A percentile compares a stretch with the other conserved stretches of the same genome.
Evolutionary conservation across 805 yeast species (phyloP).

Genomic region (Wickerhamiella musiphila): DNA sequence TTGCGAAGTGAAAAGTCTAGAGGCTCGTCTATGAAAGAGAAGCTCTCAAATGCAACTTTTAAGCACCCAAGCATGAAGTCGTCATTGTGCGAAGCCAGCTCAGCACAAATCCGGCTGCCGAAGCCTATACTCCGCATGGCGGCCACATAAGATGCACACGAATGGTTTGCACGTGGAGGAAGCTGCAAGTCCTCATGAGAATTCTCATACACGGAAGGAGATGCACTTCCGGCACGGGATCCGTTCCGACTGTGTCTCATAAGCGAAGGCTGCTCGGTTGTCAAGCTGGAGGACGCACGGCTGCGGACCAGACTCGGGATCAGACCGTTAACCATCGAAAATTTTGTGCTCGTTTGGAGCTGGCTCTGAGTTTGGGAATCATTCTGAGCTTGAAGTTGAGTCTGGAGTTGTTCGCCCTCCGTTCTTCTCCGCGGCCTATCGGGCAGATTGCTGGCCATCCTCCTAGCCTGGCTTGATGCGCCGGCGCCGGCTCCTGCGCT

Average conservation of each 20-base stretch:
- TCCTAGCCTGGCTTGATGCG: no score
- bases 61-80: background rate
- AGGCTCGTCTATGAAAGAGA: slow-evolving; percentile 38
- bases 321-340: background rate
- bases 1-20: slow-evolving; percentile 48
- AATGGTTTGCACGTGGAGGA: background rate
- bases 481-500: background rate
- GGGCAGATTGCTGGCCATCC: background rate
- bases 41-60: slow-evolving; percentile 17
- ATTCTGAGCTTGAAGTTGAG: no score
- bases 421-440: slow-evolving; percentile 1
- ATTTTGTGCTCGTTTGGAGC: background rate
- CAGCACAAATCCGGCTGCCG: slow-evolving; percentile 1
- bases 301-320: background rate
- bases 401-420: slow-evolving; percentile 1
- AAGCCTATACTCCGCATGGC: slow-evolving; percentile 1
- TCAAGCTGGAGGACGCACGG: background rate
- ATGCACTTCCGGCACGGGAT: no score
- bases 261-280: background rate
- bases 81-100: background rate
- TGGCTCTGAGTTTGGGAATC: no score
- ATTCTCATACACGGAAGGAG: no score
- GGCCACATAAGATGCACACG: background rate
- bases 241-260: background rate
- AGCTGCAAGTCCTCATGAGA: background rate